Base-by-base conservation (phyloP, 164 flowering plant species). In the Annona squamosa region DNA sequence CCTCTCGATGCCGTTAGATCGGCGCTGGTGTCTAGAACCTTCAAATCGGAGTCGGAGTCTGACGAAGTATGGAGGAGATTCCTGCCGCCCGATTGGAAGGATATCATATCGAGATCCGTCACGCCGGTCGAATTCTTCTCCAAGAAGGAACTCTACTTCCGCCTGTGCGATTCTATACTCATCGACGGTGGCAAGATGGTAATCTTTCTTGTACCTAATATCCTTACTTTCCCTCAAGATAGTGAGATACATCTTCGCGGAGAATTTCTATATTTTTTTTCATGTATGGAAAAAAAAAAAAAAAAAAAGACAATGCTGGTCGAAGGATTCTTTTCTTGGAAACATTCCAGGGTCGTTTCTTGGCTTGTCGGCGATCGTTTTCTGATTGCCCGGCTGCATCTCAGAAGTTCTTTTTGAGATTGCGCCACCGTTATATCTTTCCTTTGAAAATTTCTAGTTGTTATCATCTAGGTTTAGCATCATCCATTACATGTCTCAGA, bases 61-160 rank as follows among this genome's bases (percentile, higher is more conserved):
- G 84, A 86, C 69, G 68, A 45, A n/a, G 80, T 82, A 4, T 86
- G 89, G 89, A 80, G 71, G 68, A 75, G 46, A 45, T 82, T 86
- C 68, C 65, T 86, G 67, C 87, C 87, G 48, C 9, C 74, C 0
- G 85, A 82, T 48, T 72, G 63, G 64, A 26, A n/a, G 45, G 16
- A 81, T 0, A 72, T 79, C 66, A 41, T 86, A 18, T 48, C 82
- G 43, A 61, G 67, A 12, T 59, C 82, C 3, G 57, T 26, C 45
- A 71, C 77, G 42, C 67, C 72, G 56, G n/a, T 37, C n/a, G 17
- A 1, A 52, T 74, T 65, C 71, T 63, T 69, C 3, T 77, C 86
- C 41, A 85, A 79, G 81, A 85, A 80, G 68, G 75, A 81, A 5
- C 82, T 85, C 42, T 85, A 75, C 59, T 71, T 81, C 68, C 37